Conservation (phyloP, 306 rosid species). For the Acacia melanoxylon region DNA sequence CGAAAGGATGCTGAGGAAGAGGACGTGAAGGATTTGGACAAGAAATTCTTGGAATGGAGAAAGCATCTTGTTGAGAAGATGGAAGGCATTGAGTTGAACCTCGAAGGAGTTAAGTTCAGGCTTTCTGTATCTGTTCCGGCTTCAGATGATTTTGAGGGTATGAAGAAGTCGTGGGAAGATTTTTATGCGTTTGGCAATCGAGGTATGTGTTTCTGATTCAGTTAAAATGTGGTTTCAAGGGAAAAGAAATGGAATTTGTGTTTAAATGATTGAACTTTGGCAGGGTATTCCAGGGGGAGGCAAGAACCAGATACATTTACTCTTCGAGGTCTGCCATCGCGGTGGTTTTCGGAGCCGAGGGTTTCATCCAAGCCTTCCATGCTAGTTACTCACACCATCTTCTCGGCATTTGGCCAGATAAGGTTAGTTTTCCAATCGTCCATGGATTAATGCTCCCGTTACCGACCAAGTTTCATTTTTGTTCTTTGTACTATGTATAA, state of each 20-base stretch:
- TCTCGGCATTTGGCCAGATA: constrained; percentile 85
- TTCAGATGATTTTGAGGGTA: constrained; percentile 56
- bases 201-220: constrained; percentile 33
- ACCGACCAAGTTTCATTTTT: background rate
- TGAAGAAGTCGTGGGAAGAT: constrained; percentile 77
- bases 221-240: constrained; percentile 10
- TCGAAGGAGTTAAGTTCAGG: constrained; percentile 70
- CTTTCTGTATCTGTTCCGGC: constrained; percentile 54
- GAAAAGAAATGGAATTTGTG: background rate
- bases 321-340: constrained; percentile 70
- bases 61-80: constrained; percentile 53
- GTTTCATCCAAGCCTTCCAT: constrained; percentile 95
- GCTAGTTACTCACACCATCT: constrained; percentile 92
- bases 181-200: constrained; percentile 61
- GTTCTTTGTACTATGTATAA: background rate
- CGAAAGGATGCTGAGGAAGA: constrained; percentile 28
- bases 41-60: constrained; percentile 59
- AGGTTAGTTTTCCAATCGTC: constrained; percentile 41
- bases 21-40: constrained; percentile 43
- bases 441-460: background rate
- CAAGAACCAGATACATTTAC: constrained; percentile 73
- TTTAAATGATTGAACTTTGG: background rate
- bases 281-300: constrained; percentile 59
- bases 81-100: constrained; percentile 77
- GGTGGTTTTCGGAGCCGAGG: constrained; percentile 93